Base-by-base conservation (phyloP, 768 basidiomycete genomes). In the Lentinus tigrinus region DNA sequence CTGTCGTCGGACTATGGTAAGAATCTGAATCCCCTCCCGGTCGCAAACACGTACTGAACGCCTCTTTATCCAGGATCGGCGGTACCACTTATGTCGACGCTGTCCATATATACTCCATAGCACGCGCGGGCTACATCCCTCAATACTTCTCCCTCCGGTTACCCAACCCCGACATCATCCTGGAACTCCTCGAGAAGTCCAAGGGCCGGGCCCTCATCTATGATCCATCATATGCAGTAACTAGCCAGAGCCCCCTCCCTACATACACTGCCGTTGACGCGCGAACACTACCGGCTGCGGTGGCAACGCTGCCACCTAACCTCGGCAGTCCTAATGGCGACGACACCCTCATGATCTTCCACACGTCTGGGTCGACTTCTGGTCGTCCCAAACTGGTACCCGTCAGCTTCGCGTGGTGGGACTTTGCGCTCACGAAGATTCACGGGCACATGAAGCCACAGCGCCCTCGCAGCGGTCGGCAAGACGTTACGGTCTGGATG, bases 331-430 rank as follows among this genome's bases (percentile, higher is more conserved):
- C 56, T 51, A 63, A 63, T 54, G 74, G 69, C 34, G 69, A 75
- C 62, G 84, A 86, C 54, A 71, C 74, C 23, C 77, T 81, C 47
- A 84, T 91, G 75, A 76, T 90, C 56, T 91, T 91, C 76, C 90
- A 90, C 68, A 91, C 90, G 13, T 86, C 85, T 57, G 90, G 90
- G 13, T 91, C 89, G 48, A 91, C 90, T 13, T 91, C 89, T 24
- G 89, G 89, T 52, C 86, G 83, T 64, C 90, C 90, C 1, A 91
- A 90, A 65, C 84, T 91, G 37, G 85, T 92, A 0, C 88, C 85
- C 19, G 85, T 85, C 69, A 88, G 75, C 67, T 84, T 82, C 64
- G 77, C 75, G n/a, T 91, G 89, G 90, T 64, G 91, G 55, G 74
- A 81, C 58, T 71, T 79, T n/a, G 80, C 80, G 2, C 71, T 85